phyloP scores from a whole-genome alignment of 2,329 filamentous ascomycete genomes.

The Curvularia sp. region DNA sequence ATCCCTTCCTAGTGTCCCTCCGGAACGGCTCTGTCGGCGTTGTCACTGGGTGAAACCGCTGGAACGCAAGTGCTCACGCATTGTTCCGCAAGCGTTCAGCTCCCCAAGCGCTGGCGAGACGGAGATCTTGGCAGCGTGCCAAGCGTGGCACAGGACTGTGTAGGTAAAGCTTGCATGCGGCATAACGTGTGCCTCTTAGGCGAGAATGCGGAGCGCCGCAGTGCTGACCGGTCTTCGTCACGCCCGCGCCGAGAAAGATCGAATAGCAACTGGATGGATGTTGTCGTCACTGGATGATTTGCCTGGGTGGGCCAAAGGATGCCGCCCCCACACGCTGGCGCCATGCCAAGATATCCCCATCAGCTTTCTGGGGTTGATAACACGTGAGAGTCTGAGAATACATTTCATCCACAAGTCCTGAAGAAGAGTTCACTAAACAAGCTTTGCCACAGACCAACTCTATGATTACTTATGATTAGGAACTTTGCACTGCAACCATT shows the following conservation, averaged over 20 bases:
- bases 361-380: background rate
- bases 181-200: constrained; percentile 3
- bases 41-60: background rate
- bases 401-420: background rate
- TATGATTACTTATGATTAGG: background rate
- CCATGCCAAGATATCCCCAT: constrained; percentile 1
- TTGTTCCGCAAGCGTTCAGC: constrained; percentile 1
- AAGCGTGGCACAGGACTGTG: constrained; percentile 8
- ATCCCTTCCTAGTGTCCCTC: background rate
- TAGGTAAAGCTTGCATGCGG: background rate
- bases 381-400: background rate
- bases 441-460: background rate
- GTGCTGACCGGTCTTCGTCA: constrained; percentile 3
- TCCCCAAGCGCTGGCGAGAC: constrained; percentile 1
- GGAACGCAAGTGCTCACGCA: constrained; percentile 1
- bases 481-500: background rate
- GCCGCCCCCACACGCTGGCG: background rate
- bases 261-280: background rate
- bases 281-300: background rate
- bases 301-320: background rate
- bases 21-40: background rate
- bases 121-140: constrained; percentile 2
- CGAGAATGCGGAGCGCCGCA: background rate
- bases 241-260: background rate
- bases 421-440: background rate